Percentiles rank a stretch among this genome's conserved stretches.
phyloP scores from a whole-genome alignment of 768 basidiomycete species.

The Podaxis sp. region DNA sequence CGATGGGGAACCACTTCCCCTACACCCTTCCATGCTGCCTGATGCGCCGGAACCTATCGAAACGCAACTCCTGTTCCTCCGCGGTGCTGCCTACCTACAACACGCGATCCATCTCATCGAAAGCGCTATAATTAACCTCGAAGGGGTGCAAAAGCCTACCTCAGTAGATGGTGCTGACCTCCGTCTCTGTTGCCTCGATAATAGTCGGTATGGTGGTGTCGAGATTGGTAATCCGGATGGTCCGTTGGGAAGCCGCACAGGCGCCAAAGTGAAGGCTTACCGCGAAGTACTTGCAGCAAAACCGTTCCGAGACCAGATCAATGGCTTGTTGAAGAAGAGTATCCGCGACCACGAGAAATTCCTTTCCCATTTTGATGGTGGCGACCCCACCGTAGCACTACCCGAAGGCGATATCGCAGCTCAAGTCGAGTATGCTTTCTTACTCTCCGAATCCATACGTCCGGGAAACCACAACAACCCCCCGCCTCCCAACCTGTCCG shows the following conservation, averaged over 20 bases:
- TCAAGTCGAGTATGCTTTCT: constrained; percentile 62
- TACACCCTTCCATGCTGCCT: constrained; percentile 73
- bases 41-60: constrained; percentile 87
- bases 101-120: constrained; percentile 77
- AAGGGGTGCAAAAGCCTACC: constrained; percentile 57
- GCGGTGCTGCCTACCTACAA: constrained; percentile 80
- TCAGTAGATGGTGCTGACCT: constrained; percentile 70
- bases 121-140: constrained; percentile 61
- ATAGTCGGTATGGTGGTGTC: constrained; percentile 78
- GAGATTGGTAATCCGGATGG: constrained; percentile 82
- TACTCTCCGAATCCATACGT: constrained; percentile 62
- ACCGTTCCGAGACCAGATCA: constrained; percentile 57
- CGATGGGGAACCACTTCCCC: constrained; percentile 46
- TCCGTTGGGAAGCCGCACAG: constrained; percentile 56
- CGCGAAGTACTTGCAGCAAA: constrained; percentile 50
- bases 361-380: constrained; percentile 74
- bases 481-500: constrained; percentile 27
- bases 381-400: constrained; percentile 40
- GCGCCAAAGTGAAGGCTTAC: constrained; percentile 63
- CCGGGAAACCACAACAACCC: constrained; percentile 46
- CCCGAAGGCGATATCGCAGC: constrained; percentile 42
- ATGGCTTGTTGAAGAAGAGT: constrained; percentile 60
- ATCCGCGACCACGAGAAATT: constrained; percentile 85
- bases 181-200: constrained; percentile 69
- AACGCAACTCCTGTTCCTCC: constrained; percentile 76